Evolutionary conservation across 2,329 filamentous ascomycete species (phyloP), one percentile per base, ranked within the genome.

Genomic region (Aspergillus novofumigatus): DNA sequence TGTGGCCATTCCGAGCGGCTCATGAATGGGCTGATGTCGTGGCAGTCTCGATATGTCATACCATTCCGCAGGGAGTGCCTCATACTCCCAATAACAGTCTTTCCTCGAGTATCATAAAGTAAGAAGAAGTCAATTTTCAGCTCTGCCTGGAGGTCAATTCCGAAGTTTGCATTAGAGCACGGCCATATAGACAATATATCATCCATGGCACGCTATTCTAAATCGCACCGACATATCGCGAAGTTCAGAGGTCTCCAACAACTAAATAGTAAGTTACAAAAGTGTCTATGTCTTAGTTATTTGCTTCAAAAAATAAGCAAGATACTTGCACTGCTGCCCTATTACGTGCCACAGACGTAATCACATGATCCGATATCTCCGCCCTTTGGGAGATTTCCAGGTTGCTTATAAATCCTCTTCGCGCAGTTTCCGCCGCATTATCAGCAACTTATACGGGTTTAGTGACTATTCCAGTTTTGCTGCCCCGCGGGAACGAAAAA

Each of bases 321-420:
- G 41, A 4, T 35, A 17, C 32, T 11, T 10, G 29, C 4, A 32
- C 42, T 23, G 4, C 42, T 20, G 14, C 4, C 21, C 21, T 44
- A 9, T 44, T 50, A 50, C 48, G 48, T 50, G 28, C 17, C 17
- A 50, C 32, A 10, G 25, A 29, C 48, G 45, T 35, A 52, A 54
- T 54, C 52, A 54, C 52, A 48, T 54, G 52, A 54, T n/a, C 42
- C 21, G 25, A 14, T 21, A 4, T 3, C 17, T 47, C 45, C n/a
- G 20, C 35, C 5, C 48, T 55, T 26, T 14, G 23, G 11, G 6
- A 6, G 23, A 14, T 23, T 45, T 4, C 42, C 10, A 10, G 21
- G 21, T 25, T 61, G 63, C 63, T 65, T 65, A 65, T 60, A 64
- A 65, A 65, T 64, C 60, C 54, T 41, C n/a, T 38, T 48, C 11